phyloP scores from a whole-genome alignment of 208 protist genomes.

The Endotrypanum monterogeii region DNA sequence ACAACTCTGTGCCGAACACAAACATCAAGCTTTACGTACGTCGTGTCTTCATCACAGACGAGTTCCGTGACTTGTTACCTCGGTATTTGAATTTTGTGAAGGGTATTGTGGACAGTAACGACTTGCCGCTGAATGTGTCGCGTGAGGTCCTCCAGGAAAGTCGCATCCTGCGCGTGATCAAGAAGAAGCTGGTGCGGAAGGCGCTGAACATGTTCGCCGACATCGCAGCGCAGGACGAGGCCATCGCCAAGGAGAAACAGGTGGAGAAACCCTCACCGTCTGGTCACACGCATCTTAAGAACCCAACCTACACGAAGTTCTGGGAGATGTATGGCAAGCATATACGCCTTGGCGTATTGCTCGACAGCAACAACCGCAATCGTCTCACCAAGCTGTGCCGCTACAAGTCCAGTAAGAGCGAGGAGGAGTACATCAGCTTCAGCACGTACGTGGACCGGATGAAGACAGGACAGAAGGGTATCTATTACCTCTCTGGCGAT shows the following conservation, averaged over 20 bases:
- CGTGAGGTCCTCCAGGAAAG: conserved; percentile 99
- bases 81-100: conserved; percentile 95
- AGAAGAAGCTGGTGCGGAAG: conserved; percentile 97
- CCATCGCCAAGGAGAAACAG: conserved; percentile 35
- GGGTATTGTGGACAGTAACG: conserved; percentile 99
- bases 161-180: conserved; percentile 96
- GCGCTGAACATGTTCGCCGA: conserved; percentile 94
- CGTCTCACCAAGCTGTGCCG: conserved; percentile 97
- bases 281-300: conserved; percentile 44
- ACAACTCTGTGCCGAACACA: conserved; percentile 35
- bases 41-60: conserved; percentile 99
- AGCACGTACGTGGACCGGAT: conserved; percentile 94
- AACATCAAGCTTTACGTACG: conserved; percentile 98
- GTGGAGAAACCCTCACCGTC: conserved; percentile 20
- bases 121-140: conserved; percentile 99
- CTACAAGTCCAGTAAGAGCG: conserved; percentile 89
- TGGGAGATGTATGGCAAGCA: conserved; percentile 96
- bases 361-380: conserved; percentile 96
- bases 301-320: conserved; percentile 92
- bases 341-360: conserved; percentile 98
- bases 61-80: conserved; percentile 96
- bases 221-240: conserved; percentile 84
- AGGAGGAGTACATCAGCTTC: conserved; percentile 77
- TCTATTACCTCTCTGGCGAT: conserved; percentile 94
- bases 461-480: conserved; percentile 93